Conservation (phyloP, 2,329 filamentous ascomycete species). For the Penicillium digitatum region DNA sequence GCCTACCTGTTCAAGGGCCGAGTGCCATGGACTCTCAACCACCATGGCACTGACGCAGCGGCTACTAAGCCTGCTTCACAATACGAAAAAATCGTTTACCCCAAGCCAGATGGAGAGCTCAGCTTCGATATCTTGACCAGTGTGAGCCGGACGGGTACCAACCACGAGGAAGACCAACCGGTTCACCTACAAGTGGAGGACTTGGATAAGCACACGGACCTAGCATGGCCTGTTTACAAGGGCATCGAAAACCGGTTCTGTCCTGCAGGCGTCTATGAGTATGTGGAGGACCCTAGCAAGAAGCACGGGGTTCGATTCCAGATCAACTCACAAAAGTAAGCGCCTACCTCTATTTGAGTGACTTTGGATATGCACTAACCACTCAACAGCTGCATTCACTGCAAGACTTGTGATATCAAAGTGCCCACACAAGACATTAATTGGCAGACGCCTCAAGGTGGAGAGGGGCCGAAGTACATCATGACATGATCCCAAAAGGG, state of each 20-base stretch:
- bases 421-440: conserved; percentile 96
- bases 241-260: conserved; percentile 96
- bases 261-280: conserved; percentile 95
- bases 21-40: conserved; percentile 86
- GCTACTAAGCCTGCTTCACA: conserved; percentile 75
- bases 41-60: conserved; percentile 71
- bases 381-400: conserved; percentile 80
- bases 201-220: conserved; percentile 83
- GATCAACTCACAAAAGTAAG: conserved; percentile 96
- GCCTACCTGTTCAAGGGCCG: conserved; percentile 81
- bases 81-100: conserved; percentile 87
- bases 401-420: conserved; percentile 99
- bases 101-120: conserved; percentile 92
- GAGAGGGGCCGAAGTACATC: conserved; percentile 66
- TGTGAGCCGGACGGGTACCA: conserved; percentile 91
- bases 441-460: conserved; percentile 91
- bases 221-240: conserved; percentile 81
- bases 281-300: conserved; percentile 87
- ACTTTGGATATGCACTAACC: conserved; percentile 15
- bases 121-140: conserved; percentile 95
- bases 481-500: conserved; percentile 46
- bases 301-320: conserved; percentile 88
- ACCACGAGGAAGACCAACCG: conserved; percentile 97
- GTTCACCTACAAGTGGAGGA: conserved; percentile 93
- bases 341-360: conserved; percentile 24